A percentile compares a stretch with the other conserved stretches of the same genome.
Conservation (phyloP, 495 filamentous ascomycete species). For the Podospora comata region DNA sequence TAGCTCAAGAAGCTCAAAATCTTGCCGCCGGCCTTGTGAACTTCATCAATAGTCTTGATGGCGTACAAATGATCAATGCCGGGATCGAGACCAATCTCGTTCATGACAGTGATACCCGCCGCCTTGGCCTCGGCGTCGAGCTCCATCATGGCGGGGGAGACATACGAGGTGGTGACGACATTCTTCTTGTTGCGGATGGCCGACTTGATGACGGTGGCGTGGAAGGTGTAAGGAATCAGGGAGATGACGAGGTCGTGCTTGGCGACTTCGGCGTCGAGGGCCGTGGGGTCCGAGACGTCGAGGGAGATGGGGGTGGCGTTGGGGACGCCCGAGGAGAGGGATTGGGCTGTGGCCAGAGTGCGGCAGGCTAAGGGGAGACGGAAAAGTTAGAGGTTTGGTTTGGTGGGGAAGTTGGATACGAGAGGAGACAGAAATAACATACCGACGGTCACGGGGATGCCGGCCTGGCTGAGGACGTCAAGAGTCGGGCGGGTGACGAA, state of each 20-base stretch:
- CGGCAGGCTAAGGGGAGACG: conserved; percentile 64
- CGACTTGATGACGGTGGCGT: conserved; percentile 87
- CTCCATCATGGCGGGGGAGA: conserved; percentile 88
- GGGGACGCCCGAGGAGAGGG: conserved; percentile 67
- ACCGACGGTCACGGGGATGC: conserved; percentile 81
- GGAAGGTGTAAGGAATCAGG: conserved; percentile 91
- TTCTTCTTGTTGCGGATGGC: conserved; percentile 90
- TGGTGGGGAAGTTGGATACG: background rate
- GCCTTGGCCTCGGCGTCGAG: conserved; percentile 79
- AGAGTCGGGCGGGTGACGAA: conserved; percentile 82
- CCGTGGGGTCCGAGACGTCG: conserved; percentile 70
- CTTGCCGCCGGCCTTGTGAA: conserved; percentile 82
- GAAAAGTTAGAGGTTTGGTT: background rate
- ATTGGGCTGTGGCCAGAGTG: conserved; percentile 72
- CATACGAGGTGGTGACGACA: conserved; percentile 95
- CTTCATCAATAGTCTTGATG: conserved; percentile 81
- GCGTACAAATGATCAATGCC: conserved; percentile 80
- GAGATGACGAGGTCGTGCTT: conserved; percentile 77
- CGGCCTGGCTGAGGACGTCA: conserved; percentile 69
- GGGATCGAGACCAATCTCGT: conserved; percentile 81
- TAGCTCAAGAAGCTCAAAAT: conserved; percentile 78
- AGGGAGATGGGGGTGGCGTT: conserved; percentile 72
- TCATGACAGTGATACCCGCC: conserved; percentile 96
- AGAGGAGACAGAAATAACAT: conserved; percentile 39
- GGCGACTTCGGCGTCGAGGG: conserved; percentile 72